These are phyloP conservation scores for Salvia splendens DNA, from an alignment of 257 asterid species.

Conservation along the genomic window DNA sequence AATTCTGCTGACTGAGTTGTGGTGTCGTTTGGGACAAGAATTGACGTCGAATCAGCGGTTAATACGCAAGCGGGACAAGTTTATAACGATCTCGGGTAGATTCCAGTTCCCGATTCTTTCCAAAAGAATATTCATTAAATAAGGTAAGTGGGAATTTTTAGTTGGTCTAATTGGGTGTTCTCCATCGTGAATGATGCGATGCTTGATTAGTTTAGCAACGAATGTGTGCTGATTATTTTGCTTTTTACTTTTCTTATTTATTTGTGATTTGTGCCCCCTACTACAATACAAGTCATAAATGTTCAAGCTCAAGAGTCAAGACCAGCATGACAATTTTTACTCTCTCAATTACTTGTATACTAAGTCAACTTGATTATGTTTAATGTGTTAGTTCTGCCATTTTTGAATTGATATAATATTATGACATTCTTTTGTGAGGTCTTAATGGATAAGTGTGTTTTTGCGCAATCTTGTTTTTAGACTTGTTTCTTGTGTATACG, in stretches of 20 bases:
- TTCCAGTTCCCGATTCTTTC: conserved; percentile 13
- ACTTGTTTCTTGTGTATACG: too few relatives aligned
- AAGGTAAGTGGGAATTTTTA: neutral
- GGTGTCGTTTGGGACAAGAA: conserved; percentile 1
- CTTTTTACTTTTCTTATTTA: neutral
- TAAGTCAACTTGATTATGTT: too few relatives aligned
- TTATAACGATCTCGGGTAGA: neutral
- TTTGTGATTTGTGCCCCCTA: too few relatives aligned
- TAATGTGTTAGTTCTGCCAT: too few relatives aligned
- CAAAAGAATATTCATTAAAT: neutral
- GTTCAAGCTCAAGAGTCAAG: too few relatives aligned
- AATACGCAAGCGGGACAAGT: neutral
- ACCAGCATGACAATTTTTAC: too few relatives aligned
- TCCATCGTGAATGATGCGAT: neutral
- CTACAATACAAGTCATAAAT: too few relatives aligned
- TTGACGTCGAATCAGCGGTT: conserved; percentile 13
- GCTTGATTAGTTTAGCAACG: neutral
- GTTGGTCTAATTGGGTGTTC: conserved; percentile 24
- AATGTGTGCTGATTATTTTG: neutral
- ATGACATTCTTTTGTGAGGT: too few relatives aligned
- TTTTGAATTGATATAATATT: too few relatives aligned
- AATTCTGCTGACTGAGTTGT: neutral
- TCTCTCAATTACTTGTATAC: too few relatives aligned
- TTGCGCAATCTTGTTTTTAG: too few relatives aligned
- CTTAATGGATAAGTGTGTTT: too few relatives aligned